These are phyloP conservation scores for Lipomyces chichibuensis DNA, from an alignment of 805 yeast species.

Conservation along the genomic window DNA sequence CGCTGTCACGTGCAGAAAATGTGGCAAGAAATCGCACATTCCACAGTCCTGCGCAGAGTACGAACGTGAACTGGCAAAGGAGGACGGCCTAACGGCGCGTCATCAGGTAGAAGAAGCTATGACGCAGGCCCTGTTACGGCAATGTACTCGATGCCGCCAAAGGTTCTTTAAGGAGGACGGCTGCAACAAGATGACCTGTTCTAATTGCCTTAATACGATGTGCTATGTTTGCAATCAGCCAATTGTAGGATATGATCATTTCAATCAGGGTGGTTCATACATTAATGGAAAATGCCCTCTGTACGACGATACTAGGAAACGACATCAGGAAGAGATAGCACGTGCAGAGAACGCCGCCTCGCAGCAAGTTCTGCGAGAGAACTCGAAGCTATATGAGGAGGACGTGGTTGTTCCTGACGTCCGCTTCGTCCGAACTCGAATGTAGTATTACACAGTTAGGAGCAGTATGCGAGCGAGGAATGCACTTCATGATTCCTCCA, in stretches of 20 bases:
- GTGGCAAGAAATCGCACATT: conserved; percentile 1
- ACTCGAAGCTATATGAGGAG: not conserved
- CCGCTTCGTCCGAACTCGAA: not conserved
- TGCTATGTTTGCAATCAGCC: conserved; percentile 13
- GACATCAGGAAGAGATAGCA: not conserved
- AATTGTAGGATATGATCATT: conserved; percentile 1
- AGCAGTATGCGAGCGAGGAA: not conserved
- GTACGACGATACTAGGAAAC: conserved; percentile 1
- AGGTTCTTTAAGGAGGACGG: conserved; percentile 14
- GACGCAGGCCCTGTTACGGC: conserved; percentile 12
- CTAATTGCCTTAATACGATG: not conserved
- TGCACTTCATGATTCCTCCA: not conserved
- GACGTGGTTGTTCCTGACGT: not conserved
- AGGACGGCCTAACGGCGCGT: conserved; percentile 1
- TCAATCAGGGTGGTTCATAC: not conserved
- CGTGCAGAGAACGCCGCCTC: not conserved
- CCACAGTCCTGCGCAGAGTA: conserved; percentile 4
- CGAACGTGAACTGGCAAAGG: not conserved
- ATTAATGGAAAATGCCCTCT: not conserved
- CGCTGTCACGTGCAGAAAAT: not conserved
- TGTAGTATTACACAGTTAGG: too few species aligned
- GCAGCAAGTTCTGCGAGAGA: not conserved
- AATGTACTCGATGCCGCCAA: conserved; percentile 4
- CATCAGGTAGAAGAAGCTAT: conserved; percentile 18
- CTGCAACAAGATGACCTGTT: conserved; percentile 17